These are phyloP conservation scores for Skeletonema costatum DNA, from an alignment of 108 stramenopile genomes.

Conservation along the genomic window DNA sequence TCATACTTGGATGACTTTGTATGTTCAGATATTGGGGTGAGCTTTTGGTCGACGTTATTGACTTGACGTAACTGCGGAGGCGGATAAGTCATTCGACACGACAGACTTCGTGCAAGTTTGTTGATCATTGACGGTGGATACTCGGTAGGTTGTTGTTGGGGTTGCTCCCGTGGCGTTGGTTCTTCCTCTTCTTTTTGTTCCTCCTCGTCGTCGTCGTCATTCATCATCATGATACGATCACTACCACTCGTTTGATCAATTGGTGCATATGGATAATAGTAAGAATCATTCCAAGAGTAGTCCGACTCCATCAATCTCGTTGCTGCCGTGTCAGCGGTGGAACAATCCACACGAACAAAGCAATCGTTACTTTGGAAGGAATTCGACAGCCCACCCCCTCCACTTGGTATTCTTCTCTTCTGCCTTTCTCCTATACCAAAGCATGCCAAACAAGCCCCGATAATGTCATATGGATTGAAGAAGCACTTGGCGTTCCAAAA, in stretches of 20 bases:
- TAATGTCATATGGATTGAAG: neutral
- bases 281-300: constrained; percentile 1
- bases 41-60: neutral
- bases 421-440: neutral
- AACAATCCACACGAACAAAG: constrained; percentile 22
- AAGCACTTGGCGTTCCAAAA: neutral
- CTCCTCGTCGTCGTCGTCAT: neutral
- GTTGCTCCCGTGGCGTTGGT: neutral
- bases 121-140: neutral
- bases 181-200: neutral
- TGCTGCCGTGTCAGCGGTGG: neutral
- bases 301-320: neutral
- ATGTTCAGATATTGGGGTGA: constrained; percentile 13
- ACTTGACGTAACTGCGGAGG: neutral
- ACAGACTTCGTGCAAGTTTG: neutral
- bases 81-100: neutral
- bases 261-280: constrained; percentile 9
- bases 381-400: neutral
- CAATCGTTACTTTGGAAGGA: constrained; percentile 13
- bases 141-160: neutral
- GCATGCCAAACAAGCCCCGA: constrained; percentile 15
- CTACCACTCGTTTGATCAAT: neutral
- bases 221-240: neutral
- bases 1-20: constrained; percentile 9
- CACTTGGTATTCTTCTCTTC: neutral